These are phyloP conservation scores for Blastobotrys terrestris DNA, from an alignment of 805 yeast genomes.

Conservation along the genomic window DNA sequence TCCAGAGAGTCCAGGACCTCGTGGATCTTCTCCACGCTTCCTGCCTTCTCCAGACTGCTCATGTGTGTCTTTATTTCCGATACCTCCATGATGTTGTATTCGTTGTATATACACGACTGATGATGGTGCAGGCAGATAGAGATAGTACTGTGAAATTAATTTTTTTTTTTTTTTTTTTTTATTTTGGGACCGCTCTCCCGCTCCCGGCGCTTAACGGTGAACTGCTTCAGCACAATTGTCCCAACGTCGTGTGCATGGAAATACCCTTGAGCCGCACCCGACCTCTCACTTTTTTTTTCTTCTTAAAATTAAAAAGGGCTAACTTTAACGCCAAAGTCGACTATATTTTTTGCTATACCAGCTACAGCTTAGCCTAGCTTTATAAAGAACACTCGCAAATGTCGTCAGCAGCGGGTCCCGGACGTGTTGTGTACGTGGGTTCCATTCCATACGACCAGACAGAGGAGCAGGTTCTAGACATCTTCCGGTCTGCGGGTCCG, in stretches of 20 bases:
- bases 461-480: constrained; percentile 84
- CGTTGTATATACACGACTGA: not conserved
- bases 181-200: too few species aligned
- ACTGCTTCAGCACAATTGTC: too few species aligned
- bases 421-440: constrained; percentile 62
- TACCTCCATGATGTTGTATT: constrained; percentile 12
- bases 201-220: too few species aligned
- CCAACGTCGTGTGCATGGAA: too few species aligned
- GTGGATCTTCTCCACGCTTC: constrained; percentile 55
- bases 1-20: constrained; percentile 62
- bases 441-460: constrained; percentile 90
- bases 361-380: not conserved
- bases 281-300: too few species aligned
- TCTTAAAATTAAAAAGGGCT: too few species aligned
- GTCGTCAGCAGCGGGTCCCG: not conserved
- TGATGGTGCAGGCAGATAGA: too few species aligned
- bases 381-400: not conserved
- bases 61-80: constrained; percentile 73
- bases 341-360: not conserved
- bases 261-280: too few species aligned
- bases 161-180: too few species aligned
- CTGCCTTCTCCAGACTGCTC: constrained; percentile 66
- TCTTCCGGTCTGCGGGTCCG: constrained; percentile 85
- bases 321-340: not conserved
- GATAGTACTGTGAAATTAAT: too few species aligned